These are phyloP conservation scores for Hyphopichia homilentoma DNA, from an alignment of 805 yeast species.

Conservation along the genomic window DNA sequence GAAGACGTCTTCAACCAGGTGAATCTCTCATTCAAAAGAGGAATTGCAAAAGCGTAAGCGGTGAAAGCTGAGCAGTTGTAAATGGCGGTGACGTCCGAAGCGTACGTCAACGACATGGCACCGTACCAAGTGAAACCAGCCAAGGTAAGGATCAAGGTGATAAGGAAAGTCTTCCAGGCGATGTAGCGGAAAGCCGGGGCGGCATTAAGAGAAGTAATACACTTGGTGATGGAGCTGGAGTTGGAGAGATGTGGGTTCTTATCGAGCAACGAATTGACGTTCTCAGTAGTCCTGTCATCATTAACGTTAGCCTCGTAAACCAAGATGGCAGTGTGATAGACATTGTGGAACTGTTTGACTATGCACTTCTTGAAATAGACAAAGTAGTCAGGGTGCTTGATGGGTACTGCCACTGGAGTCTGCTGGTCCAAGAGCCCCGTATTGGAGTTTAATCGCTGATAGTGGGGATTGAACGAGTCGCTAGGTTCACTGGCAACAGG, in stretches of 20 bases:
- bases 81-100: constrained; percentile 85
- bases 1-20: constrained; percentile 59
- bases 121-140: constrained; percentile 88
- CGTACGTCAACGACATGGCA: constrained; percentile 75
- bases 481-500: too few species aligned
- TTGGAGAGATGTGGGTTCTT: constrained; percentile 34
- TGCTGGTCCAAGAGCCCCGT: constrained; percentile 23
- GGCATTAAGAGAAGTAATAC: constrained; percentile 31
- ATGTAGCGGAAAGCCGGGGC: constrained; percentile 52
- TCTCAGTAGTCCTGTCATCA: constrained; percentile 27
- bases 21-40: constrained; percentile 63
- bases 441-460: constrained; percentile 27
- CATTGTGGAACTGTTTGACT: constrained; percentile 41
- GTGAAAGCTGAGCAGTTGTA: constrained; percentile 89
- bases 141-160: constrained; percentile 57
- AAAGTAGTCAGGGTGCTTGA: constrained; percentile 11
- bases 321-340: constrained; percentile 40
- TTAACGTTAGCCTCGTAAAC: constrained; percentile 40
- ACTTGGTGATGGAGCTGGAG: constrained; percentile 27
- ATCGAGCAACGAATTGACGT: constrained; percentile 31
- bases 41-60: constrained; percentile 80
- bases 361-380: constrained; percentile 32
- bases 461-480: constrained; percentile 16
- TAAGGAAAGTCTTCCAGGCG: constrained; percentile 34
- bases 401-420: constrained; percentile 5